phyloP scores from a whole-genome alignment of 2,329 filamentous ascomycete species.

The Xylariaceae sp. region DNA sequence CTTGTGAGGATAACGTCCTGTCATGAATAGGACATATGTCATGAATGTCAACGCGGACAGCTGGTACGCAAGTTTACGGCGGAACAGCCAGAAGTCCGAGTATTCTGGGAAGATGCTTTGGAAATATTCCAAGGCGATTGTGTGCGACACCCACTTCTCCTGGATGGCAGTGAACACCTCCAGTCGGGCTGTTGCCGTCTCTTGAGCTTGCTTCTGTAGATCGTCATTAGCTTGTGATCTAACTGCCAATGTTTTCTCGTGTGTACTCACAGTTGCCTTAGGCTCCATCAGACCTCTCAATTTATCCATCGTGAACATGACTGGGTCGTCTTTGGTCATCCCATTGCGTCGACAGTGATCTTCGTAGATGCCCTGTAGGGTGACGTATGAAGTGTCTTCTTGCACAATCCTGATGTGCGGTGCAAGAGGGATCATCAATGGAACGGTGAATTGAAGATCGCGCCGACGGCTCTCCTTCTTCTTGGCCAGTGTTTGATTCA shows the following conservation, averaged over 20 bases:
- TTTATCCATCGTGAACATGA: conserved; percentile 94
- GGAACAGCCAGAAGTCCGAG: conserved; percentile 97
- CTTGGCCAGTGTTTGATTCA: conserved; percentile 87
- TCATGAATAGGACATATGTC: conserved; percentile 98
- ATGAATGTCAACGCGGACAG: conserved; percentile 94
- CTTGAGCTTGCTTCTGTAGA: conserved; percentile 61
- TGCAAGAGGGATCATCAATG: conserved; percentile 90
- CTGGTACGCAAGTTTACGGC: conserved; percentile 93
- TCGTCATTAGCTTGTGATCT: background rate
- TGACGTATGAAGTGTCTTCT: conserved; percentile 91
- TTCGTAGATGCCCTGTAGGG: conserved; percentile 91
- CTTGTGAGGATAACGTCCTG: conserved; percentile 92
- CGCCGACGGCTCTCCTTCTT: conserved; percentile 92
- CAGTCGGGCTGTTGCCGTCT: conserved; percentile 67
- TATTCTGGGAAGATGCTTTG: conserved; percentile 82
- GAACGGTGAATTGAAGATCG: conserved; percentile 93
- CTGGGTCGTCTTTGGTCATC: conserved; percentile 90
- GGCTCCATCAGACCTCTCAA: conserved; percentile 71
- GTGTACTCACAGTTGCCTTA: conserved; percentile 53
- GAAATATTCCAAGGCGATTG: conserved; percentile 83
- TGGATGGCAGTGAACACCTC: conserved; percentile 96
- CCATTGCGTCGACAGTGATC: conserved; percentile 86
- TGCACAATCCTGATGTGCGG: conserved; percentile 94
- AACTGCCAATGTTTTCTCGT: no score
- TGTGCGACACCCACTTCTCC: conserved; percentile 84